Conservation (phyloP, 169 alveolate genomes). For the Perkinsus chesapeaki region DNA sequence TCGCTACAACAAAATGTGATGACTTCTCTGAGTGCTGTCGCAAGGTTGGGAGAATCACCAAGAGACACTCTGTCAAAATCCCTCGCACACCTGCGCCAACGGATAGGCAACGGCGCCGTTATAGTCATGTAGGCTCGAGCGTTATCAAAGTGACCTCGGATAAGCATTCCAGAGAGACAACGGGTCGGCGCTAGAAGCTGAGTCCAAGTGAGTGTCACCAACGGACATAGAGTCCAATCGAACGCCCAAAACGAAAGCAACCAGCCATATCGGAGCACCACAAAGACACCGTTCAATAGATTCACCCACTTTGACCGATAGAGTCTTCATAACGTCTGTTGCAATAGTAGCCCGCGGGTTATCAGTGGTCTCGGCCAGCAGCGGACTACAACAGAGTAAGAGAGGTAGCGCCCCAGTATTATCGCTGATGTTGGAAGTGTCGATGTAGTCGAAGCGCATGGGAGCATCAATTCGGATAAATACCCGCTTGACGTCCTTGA, state of each 20-base stretch:
- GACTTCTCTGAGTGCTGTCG: no score
- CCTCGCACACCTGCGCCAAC: neutral
- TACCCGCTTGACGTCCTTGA: neutral
- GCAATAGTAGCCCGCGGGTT: neutral
- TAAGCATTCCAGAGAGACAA: neutral
- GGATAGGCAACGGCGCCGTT: neutral
- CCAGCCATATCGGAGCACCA: neutral
- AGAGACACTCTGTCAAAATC: neutral
- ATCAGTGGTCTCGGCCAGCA: neutral
- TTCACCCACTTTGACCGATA: neutral
- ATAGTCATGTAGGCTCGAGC: neutral
- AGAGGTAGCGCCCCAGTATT: neutral
- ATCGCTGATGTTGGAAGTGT: neutral
- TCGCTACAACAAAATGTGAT: no score
- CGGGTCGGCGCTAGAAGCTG: neutral
- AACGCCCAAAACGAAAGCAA: neutral
- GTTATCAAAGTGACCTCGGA: neutral
- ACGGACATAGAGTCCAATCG: neutral
- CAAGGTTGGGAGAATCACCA: no score
- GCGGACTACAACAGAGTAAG: neutral
- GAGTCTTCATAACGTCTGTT: neutral
- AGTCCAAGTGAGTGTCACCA: neutral
- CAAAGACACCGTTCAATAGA: neutral
- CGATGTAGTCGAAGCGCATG: neutral
- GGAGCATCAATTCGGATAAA: neutral